A percentile compares a stretch with the other conserved stretches of the same genome.
Conservation (phyloP, 495 filamentous ascomycete species). For the Penicillium diatomitis region DNA sequence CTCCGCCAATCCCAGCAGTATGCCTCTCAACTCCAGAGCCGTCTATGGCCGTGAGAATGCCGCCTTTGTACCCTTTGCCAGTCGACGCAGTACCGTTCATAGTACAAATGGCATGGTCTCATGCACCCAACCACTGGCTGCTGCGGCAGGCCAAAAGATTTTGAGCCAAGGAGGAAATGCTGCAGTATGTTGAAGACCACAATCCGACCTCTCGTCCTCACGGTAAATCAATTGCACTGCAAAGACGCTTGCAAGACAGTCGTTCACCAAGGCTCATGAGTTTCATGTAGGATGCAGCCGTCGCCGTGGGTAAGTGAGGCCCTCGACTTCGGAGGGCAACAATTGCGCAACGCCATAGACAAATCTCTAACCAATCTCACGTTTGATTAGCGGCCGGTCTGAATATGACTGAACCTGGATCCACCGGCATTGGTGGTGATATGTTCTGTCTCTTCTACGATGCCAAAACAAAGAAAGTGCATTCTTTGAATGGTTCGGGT, state of each 20-base stretch:
- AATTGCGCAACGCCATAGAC: too few species aligned
- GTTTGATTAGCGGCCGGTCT: slow-evolving; percentile 59
- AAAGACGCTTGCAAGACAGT: too few species aligned
- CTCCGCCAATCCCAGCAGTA: slow-evolving; percentile 9
- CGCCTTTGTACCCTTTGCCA: slow-evolving; percentile 59
- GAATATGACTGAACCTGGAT: slow-evolving; percentile 88
- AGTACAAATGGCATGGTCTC: slow-evolving; percentile 89
- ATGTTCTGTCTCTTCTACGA: slow-evolving; percentile 96
- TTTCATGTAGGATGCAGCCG: slow-evolving; percentile 69
- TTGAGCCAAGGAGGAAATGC: slow-evolving; percentile 85
- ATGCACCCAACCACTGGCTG: slow-evolving; percentile 84
- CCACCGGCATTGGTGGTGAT: slow-evolving; percentile 95
- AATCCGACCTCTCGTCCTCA: background rate
- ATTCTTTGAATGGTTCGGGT: slow-evolving; percentile 85
- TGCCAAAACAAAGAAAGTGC: slow-evolving; percentile 69
- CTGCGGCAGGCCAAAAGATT: slow-evolving; percentile 76
- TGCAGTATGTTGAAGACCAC: slow-evolving; percentile 50
- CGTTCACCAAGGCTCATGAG: too few species aligned
- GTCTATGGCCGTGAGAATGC: slow-evolving; percentile 56
- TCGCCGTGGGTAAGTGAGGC: slow-evolving; percentile 58
- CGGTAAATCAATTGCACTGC: too few species aligned
- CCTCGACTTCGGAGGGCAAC: too few species aligned
- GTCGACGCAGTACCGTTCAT: slow-evolving; percentile 84
- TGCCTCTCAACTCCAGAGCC: slow-evolving; percentile 51
- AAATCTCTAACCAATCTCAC: too few species aligned